Evolutionary conservation across 306 rosid species (phyloP).

Genomic region (Lupinus albus): DNA sequence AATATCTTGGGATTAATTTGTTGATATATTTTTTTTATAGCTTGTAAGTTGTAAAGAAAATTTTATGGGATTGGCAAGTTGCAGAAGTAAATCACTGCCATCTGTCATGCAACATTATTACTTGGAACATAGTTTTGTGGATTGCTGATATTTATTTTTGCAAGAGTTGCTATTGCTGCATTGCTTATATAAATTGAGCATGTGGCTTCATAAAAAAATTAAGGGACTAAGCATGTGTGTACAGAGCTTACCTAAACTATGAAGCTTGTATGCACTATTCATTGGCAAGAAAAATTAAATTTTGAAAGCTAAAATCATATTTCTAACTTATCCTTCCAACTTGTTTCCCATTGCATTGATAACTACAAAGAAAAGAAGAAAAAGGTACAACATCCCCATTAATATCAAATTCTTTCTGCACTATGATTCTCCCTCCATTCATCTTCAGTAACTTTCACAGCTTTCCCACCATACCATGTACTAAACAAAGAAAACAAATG

Average conservation of each 20-base stretch:
- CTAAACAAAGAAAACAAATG: slow-evolving; percentile 38
- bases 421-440: slow-evolving; percentile 39
- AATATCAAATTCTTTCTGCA: slow-evolving; percentile 58
- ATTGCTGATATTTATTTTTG: neutral
- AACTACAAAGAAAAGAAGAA: slow-evolving; percentile 23
- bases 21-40: neutral
- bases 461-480: slow-evolving; percentile 74
- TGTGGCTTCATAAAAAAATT: slow-evolving; percentile 43
- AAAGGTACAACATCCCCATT: slow-evolving; percentile 32
- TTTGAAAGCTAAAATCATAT: slow-evolving; percentile 43
- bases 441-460: slow-evolving; percentile 34
- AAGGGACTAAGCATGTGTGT: slow-evolving; percentile 37
- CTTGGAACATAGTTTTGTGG: neutral
- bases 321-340: slow-evolving; percentile 49
- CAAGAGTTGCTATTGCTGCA: slow-evolving; percentile 22
- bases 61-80: slow-evolving; percentile 5
- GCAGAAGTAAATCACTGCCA: too few species aligned
- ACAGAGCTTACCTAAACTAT: slow-evolving; percentile 44
- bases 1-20: too few species aligned
- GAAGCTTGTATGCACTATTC: slow-evolving; percentile 47
- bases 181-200: slow-evolving; percentile 35
- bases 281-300: slow-evolving; percentile 53
- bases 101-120: too few species aligned
- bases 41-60: neutral
- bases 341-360: slow-evolving; percentile 42